Evolutionary conservation across 1,284 basidiomycete genomes (phyloP), one percentile per base, ranked within the genome.

Genomic region (Cryptococcus sp.): DNA sequence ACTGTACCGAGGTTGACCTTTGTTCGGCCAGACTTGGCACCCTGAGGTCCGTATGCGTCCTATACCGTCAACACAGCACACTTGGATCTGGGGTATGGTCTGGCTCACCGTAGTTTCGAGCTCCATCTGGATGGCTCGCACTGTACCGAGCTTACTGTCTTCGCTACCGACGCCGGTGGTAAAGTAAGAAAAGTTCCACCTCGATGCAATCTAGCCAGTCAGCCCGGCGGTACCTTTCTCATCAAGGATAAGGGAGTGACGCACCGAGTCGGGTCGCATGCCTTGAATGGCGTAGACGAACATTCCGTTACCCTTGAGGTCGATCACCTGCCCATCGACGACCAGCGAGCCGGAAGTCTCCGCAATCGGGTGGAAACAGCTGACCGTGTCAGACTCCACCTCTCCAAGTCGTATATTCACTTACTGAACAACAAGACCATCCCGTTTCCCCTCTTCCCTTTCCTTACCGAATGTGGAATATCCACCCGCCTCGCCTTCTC

Each of bases 111-210:
- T 82, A 1, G 94, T 97, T 57, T 84, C 90, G 63, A 97, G 92
- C 72, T 98, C 94, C 94, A 97, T 97, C 77, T 90, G 86, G 48
- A 95, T 78, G 16, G 90, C 86, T 45, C 86, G 82, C 10, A 90
- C 84, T 9, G 84, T 84, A n/a, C 82, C 86, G 21, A 74, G 59
- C 56, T 61, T 81, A 76, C 50, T 79, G 72, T 41, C 77, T 63
- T 73, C 82, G 82, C 62, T 51, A 14, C 74, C 87, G 78, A 62
- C 65, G 3, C 63, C 60, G 43, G 71, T 72, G 26, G 79, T 77
- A 79, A 99, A 99, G 75, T 88, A 81, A 45, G 79, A 85, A 77
- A 98, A 99, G 78, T 97, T 97, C 95, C 95, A 99, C 21, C 84
- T 77, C 16, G 88, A 78, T 4, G 95, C 95, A 55, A 97, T 57